Evolutionary conservation across 352 stramenopile species (phyloP), one percentile per base, ranked within the genome.

Genomic region (Globisporangium parvum): DNA sequence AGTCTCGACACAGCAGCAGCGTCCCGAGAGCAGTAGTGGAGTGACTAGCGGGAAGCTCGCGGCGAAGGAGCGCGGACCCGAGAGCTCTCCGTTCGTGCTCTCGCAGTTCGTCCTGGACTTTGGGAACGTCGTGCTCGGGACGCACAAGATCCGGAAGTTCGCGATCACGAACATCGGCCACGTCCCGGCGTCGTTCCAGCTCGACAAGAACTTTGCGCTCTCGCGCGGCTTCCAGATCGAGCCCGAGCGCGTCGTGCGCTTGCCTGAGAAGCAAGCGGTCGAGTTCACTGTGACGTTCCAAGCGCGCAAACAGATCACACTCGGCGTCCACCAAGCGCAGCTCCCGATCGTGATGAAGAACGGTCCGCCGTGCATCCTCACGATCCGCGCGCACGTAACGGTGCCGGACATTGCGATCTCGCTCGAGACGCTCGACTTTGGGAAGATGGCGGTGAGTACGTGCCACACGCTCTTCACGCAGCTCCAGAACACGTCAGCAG

Each of bases 61-160:
- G 20, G 23, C 47, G 12, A 73, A 71, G 59, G 75, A 71, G 50
- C 58, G 57, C 6, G 57, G 42, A 4, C 49, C 55, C 0, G 72
- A 85, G 47, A 68, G 55, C 14, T 76, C 85, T 6, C 65, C 74
- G 10, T 97, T 97, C 59, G 71, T 97, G 45, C 55, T 96, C 17
- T 95, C 86, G 3, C 76, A 91, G 53, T 97, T 98, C 59, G 77
- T 96, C 1, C 74, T 96, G 24, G 93, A 98, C 62, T 98, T 98
- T 64, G 93, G 93, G 0, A 94, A 98, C 59, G 88, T 98, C 50
- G 88, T 98, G 11, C 57, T 91, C 4, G 94, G 93, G 6, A 87
- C 87, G 9, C 92, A 94, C 55, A 91, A 91, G 57, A 92, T 96
- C 53, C 94, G 93, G 33, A 90, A 88, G 40, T 98, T 98, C 51